A percentile compares a stretch with the other conserved stretches of the same genome.
Conservation (phyloP, 2,329 filamentous ascomycete species). For the Elsinoe arachidis region DNA sequence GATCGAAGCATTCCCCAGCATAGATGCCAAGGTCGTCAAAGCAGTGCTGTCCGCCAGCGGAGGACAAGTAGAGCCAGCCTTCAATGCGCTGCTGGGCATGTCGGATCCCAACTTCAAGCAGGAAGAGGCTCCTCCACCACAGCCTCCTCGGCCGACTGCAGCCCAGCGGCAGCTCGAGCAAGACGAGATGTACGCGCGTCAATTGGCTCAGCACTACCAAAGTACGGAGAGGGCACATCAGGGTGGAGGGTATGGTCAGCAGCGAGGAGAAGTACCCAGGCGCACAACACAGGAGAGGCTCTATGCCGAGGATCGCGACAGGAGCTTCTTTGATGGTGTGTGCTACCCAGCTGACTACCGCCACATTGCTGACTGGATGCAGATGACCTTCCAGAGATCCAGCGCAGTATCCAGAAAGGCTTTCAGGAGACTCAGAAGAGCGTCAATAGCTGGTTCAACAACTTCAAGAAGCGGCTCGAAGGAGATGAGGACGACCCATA, state of each 20-base stretch:
- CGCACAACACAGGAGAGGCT: constrained; percentile 24
- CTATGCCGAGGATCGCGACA: constrained; percentile 58
- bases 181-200: constrained; percentile 84
- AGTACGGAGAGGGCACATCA: constrained; percentile 30
- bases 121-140: constrained; percentile 51
- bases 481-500: constrained; percentile 68
- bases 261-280: constrained; percentile 29
- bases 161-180: constrained; percentile 67
- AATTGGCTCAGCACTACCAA: constrained; percentile 83
- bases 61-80: constrained; percentile 83
- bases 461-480: constrained; percentile 86
- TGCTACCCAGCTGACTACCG: constrained; percentile 12
- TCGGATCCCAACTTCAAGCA: constrained; percentile 44
- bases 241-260: constrained; percentile 23
- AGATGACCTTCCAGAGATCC: constrained; percentile 90
- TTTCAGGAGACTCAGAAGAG: constrained; percentile 90
- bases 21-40: constrained; percentile 73
- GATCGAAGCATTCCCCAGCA: constrained; percentile 84
- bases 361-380: constrained; percentile 13
- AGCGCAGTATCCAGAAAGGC: constrained; percentile 85
- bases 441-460: constrained; percentile 87
- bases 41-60: constrained; percentile 80
- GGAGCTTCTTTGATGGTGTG: constrained; percentile 77
- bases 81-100: constrained; percentile 78
- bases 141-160: constrained; percentile 67